Evolutionary conservation across 768 basidiomycete species (phyloP).

Genomic region (Trametes sanguinea): DNA sequence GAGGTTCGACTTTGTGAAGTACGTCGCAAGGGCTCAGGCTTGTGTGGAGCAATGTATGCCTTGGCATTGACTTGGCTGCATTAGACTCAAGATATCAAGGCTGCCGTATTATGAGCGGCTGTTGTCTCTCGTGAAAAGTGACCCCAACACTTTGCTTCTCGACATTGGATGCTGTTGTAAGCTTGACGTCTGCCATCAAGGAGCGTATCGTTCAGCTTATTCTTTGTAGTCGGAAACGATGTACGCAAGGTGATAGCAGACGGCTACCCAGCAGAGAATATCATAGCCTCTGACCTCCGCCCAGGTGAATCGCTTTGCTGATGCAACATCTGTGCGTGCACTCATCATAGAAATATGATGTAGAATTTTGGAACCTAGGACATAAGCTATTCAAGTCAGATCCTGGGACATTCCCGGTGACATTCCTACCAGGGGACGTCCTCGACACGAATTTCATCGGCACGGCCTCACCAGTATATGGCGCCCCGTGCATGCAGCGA

Average conservation of each 20-base stretch:
- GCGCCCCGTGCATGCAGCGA: neutral
- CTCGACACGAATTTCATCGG: constrained; percentile 49
- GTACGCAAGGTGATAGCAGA: constrained; percentile 43
- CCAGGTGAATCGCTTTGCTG: constrained; percentile 31
- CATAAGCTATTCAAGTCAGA: constrained; percentile 60
- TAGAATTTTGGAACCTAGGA: constrained; percentile 64
- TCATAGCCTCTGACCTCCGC: constrained; percentile 42
- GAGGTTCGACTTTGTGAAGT: constrained; percentile 29
- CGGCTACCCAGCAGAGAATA: constrained; percentile 43
- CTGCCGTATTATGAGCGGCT: constrained; percentile 32
- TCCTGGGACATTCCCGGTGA: constrained; percentile 51
- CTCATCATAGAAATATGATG: neutral
- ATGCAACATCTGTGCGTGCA: neutral
- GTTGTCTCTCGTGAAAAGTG: constrained; percentile 40
- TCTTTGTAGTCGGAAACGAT: constrained; percentile 43
- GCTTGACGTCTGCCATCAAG: constrained; percentile 4
- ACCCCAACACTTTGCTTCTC: constrained; percentile 40
- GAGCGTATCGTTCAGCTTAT: neutral
- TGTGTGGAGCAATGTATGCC: no score
- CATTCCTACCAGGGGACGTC: constrained; percentile 57
- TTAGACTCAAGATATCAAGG: constrained; percentile 29
- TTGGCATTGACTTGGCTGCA: neutral
- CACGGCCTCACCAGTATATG: constrained; percentile 1
- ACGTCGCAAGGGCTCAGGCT: neutral
- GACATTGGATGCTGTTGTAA: constrained; percentile 50